These are phyloP conservation scores for Sordariomycetes sp. DNA, from an alignment of 2,329 filamentous ascomycete species.

Conservation along the genomic window DNA sequence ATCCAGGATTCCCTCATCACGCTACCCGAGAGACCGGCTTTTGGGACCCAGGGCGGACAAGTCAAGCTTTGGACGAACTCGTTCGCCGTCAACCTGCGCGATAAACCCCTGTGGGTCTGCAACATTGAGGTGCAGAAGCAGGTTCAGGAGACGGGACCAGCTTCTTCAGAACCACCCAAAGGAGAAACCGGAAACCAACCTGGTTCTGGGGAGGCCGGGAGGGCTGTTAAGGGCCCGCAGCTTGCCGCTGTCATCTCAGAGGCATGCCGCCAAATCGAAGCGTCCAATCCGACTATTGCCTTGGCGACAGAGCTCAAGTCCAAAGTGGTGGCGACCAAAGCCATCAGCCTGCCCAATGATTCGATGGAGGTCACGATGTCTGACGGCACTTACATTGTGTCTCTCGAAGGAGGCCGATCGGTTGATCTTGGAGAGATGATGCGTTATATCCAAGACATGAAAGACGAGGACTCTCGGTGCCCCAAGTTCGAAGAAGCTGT, in stretches of 20 bases:
- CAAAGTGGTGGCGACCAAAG: constrained; percentile 21
- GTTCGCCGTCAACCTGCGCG: constrained; percentile 30
- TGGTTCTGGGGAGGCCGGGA: not conserved
- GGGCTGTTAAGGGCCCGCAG: constrained; percentile 7
- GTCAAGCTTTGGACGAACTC: constrained; percentile 45
- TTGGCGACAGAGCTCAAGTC: constrained; percentile 40
- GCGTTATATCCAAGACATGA: constrained; percentile 32
- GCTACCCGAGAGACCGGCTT: constrained; percentile 38
- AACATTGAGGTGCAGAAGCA: constrained; percentile 24
- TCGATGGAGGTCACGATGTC: constrained; percentile 1
- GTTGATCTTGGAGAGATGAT: constrained; percentile 16
- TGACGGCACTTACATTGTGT: not conserved
- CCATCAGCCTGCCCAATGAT: constrained; percentile 1
- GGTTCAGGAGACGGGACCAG: not conserved
- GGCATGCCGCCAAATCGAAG: constrained; percentile 23
- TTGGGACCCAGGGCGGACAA: constrained; percentile 28
- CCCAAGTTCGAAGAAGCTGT: constrained; percentile 37
- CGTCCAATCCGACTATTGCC: constrained; percentile 16
- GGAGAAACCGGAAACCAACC: constrained; percentile 5
- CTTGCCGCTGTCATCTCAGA: constrained; percentile 16
- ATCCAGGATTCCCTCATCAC: constrained; percentile 21
- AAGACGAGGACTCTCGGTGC: constrained; percentile 20
- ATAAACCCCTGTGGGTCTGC: constrained; percentile 30
- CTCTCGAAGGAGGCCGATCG: not conserved
- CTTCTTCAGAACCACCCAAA: constrained; percentile 7